These are phyloP conservation scores for Crithidia thermophila DNA, from an alignment of 208 protist genomes.

Conservation along the genomic window DNA sequence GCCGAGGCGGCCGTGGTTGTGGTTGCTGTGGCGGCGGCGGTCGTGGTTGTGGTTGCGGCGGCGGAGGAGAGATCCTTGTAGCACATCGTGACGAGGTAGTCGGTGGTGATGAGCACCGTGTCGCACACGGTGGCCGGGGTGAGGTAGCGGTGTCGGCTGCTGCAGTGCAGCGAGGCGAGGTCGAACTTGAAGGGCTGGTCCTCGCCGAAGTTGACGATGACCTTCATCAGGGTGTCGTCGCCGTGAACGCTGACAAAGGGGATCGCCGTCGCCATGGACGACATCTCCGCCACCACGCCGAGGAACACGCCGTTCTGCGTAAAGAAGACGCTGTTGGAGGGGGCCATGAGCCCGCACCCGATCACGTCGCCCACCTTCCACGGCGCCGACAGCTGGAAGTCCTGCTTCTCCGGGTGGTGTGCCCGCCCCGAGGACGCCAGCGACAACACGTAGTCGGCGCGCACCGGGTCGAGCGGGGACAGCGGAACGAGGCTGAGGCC, in stretches of 20 bases:
- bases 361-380: constrained; percentile 86
- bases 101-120: constrained; percentile 61
- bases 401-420: constrained; percentile 24
- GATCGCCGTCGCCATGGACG: constrained; percentile 50
- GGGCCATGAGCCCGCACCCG: constrained; percentile 81
- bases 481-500: constrained; percentile 63
- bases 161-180: constrained; percentile 73
- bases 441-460: constrained; percentile 43
- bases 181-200: constrained; percentile 86
- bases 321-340: constrained; percentile 86
- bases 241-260: constrained; percentile 72
- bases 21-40: constrained; percentile 16
- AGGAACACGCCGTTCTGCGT: constrained; percentile 88
- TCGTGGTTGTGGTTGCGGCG: no score
- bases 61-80: constrained; percentile 52
- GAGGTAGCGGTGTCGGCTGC: constrained; percentile 53
- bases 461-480: constrained; percentile 41
- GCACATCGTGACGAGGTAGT: constrained; percentile 82
- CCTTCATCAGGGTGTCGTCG: constrained; percentile 61
- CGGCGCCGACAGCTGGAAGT: constrained; percentile 40
- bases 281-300: constrained; percentile 60
- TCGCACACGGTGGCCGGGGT: constrained; percentile 62
- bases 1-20: constrained; percentile 17
- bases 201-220: constrained; percentile 90
- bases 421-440: constrained; percentile 67